Evolutionary conservation across 345 rosid genomes (phyloP).

Genomic region (Gossypium sturtianum): DNA sequence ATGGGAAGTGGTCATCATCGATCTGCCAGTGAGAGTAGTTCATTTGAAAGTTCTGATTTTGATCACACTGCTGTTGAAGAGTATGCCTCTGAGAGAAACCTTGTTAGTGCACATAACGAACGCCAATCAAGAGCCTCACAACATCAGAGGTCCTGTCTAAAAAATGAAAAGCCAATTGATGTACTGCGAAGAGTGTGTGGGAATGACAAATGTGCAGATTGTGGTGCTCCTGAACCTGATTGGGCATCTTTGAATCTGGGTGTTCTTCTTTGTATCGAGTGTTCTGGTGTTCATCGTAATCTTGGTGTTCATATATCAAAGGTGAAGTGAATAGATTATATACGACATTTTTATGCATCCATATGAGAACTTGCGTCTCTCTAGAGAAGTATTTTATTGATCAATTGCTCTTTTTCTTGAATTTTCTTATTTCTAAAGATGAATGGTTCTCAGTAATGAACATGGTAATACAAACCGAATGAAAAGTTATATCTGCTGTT

Average conservation of each 20-base stretch:
- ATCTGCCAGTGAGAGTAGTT: conserved; percentile 96
- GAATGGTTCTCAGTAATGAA: background rate
- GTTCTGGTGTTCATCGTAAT: conserved; percentile 99
- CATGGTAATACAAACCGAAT: background rate
- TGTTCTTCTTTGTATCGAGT: conserved; percentile 95
- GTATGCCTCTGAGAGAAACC: conserved; percentile 62
- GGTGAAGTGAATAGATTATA: conserved; percentile 33
- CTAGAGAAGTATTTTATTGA: background rate
- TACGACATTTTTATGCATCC: background rate
- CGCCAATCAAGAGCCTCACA: conserved; percentile 59
- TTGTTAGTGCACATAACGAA: conserved; percentile 48
- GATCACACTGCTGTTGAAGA: conserved; percentile 81
- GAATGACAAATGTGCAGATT: conserved; percentile 97
- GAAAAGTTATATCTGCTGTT: background rate
- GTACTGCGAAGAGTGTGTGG: conserved; percentile 72
- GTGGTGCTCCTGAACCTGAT: conserved; percentile 97
- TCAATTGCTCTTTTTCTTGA: background rate
- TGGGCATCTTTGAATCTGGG: conserved; percentile 99
- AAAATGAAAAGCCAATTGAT: conserved; percentile 86
- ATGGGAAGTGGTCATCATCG: conserved; percentile 92
- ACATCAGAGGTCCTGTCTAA: conserved; percentile 58
- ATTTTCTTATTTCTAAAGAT: background rate
- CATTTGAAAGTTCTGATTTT: conserved; percentile 89
- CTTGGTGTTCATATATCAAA: conserved; percentile 98
- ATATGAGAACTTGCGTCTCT: background rate